phyloP scores from a whole-genome alignment of 805 yeast species.

The Saturnispora gosingensis region DNA sequence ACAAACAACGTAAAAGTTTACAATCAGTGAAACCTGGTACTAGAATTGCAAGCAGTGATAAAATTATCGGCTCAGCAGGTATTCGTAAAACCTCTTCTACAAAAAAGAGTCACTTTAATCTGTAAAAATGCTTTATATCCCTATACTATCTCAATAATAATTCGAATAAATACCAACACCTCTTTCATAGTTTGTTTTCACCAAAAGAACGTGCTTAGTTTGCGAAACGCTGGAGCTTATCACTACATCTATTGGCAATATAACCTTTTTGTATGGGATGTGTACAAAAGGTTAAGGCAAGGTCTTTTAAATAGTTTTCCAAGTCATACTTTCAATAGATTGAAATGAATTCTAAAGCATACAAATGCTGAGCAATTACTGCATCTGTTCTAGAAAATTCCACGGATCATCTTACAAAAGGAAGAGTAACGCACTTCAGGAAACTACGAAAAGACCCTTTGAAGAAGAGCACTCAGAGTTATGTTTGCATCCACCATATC shows the following conservation, averaged over 20 bases:
- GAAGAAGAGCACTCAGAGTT: background rate
- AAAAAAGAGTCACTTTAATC: constrained; percentile 9
- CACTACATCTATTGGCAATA: too few relatives aligned
- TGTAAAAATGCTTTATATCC: constrained; percentile 5
- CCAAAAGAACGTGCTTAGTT: too few relatives aligned
- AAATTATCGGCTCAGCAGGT: constrained; percentile 28
- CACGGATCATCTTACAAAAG: background rate
- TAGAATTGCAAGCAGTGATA: constrained; percentile 23
- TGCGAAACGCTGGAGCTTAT: too few relatives aligned
- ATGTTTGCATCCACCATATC: constrained; percentile 30
- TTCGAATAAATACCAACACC: background rate
- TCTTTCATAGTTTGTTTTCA: background rate
- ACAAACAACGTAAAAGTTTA: constrained; percentile 23
- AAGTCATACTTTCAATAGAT: too few relatives aligned
- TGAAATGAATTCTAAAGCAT: background rate
- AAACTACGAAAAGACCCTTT: background rate
- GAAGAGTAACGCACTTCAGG: background rate
- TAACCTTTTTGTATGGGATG: too few relatives aligned
- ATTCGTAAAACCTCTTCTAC: constrained; percentile 28
- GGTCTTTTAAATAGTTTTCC: background rate
- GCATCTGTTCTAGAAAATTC: constrained; percentile 1
- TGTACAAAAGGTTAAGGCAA: too few relatives aligned
- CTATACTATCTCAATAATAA: background rate
- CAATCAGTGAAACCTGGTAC: constrained; percentile 15
- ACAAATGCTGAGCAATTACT: background rate